Percentiles rank a stretch among this genome's conserved stretches.
These are phyloP conservation scores for Hypomyces perniciosus DNA, from an alignment of 2,329 filamentous ascomycete species.

Conservation along the genomic window DNA sequence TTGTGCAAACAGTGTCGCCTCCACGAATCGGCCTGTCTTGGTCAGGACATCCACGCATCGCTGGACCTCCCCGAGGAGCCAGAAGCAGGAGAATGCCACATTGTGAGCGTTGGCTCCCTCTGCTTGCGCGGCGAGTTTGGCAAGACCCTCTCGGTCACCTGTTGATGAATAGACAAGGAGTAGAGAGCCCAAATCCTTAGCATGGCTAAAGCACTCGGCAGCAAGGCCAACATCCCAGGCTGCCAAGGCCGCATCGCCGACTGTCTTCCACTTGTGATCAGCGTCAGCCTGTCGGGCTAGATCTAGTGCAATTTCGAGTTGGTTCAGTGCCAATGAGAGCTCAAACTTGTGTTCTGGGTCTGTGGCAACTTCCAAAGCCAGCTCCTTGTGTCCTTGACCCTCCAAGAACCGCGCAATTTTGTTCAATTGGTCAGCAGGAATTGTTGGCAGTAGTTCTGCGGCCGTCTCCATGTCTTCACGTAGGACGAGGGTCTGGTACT, in stretches of 20 bases:
- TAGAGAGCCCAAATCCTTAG: conserved; percentile 83
- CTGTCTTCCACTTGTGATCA: conserved; percentile 97
- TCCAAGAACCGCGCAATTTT: conserved; percentile 97
- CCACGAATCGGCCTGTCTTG: conserved; percentile 71
- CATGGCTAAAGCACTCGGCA: conserved; percentile 86
- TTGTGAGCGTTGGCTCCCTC: conserved; percentile 77
- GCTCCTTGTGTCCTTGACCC: conserved; percentile 93
- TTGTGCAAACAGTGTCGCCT: conserved; percentile 87
- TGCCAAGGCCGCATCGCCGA: conserved; percentile 83
- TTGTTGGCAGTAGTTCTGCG: conserved; percentile 73
- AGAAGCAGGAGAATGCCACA: conserved; percentile 83
- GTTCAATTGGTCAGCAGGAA: conserved; percentile 91
- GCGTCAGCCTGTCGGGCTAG: conserved; percentile 77
- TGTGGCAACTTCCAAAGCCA: conserved; percentile 89
- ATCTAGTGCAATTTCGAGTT: conserved; percentile 78
- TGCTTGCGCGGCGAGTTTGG: conserved; percentile 67
- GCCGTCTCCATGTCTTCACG: conserved; percentile 91
- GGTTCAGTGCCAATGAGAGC: conserved; percentile 73
- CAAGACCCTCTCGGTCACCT: conserved; percentile 68
- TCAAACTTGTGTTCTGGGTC: conserved; percentile 97
- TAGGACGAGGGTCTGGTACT: conserved; percentile 94
- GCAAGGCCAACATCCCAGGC: conserved; percentile 85
- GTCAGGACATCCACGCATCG: conserved; percentile 74
- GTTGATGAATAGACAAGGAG: conserved; percentile 85
- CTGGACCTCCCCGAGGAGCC: conserved; percentile 78